Percentiles rank a stretch among this genome's conserved stretches.
phyloP scores from a whole-genome alignment of 257 asterid genomes.

The Ilex asprella region DNA sequence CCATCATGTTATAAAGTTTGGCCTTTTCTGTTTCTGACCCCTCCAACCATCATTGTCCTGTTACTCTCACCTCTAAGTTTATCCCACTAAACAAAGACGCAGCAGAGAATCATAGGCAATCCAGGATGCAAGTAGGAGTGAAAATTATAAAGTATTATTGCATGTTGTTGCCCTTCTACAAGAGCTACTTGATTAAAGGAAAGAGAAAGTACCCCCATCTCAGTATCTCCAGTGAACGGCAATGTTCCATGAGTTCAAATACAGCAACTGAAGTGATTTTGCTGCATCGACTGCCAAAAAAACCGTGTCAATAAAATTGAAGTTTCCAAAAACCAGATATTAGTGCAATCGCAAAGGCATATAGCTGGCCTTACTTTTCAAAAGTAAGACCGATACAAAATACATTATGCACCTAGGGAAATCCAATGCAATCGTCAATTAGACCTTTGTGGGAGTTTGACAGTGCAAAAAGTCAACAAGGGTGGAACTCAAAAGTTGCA shows the following conservation, averaged over 20 bases:
- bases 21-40: too few relatives aligned
- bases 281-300: constrained; percentile 55
- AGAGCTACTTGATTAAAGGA: neutral
- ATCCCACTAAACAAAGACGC: too few relatives aligned
- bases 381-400: neutral
- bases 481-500: too few relatives aligned
- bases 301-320: constrained; percentile 10
- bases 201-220: constrained; percentile 88
- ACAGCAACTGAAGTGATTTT: constrained; percentile 66
- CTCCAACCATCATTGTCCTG: too few relatives aligned
- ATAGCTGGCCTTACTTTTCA: neutral
- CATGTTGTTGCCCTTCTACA: neutral
- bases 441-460: too few relatives aligned
- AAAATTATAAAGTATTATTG: neutral
- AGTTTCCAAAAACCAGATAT: constrained; percentile 3
- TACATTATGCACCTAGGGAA: too few relatives aligned
- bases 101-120: too few relatives aligned
- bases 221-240: constrained; percentile 65
- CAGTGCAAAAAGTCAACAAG: too few relatives aligned
- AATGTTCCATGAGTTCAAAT: constrained; percentile 55
- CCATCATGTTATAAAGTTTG: too few relatives aligned
- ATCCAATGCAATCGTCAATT: neutral
- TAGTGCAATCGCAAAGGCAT: constrained; percentile 1
- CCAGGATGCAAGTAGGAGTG: too few relatives aligned
- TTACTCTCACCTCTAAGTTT: too few relatives aligned